Percentiles rank a stretch among this genome's conserved stretches.
Conservation (phyloP, 768 basidiomycete species). For the Tephrocybe sp. region DNA sequence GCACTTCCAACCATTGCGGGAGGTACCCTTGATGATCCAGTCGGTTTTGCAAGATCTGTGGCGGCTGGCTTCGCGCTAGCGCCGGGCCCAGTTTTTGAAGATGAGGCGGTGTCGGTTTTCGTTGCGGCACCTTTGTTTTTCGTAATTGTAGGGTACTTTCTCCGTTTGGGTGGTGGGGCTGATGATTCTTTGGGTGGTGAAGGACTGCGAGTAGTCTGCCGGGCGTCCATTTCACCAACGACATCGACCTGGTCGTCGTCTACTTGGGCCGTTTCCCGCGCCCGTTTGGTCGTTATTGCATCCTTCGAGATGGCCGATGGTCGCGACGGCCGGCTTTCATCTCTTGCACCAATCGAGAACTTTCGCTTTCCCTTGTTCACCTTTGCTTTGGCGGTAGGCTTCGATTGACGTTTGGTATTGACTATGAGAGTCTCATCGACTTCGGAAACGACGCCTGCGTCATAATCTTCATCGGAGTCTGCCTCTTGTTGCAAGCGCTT, state of each 20-base stretch:
- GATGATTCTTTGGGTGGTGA: slow-evolving; percentile 29
- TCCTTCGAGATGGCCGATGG: slow-evolving; percentile 36
- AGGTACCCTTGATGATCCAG: slow-evolving; percentile 30
- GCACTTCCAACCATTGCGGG: slow-evolving; percentile 42
- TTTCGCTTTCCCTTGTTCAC: slow-evolving; percentile 13
- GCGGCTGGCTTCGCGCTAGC: slow-evolving; percentile 23
- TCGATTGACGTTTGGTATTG: slow-evolving; percentile 9
- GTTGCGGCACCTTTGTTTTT: slow-evolving; percentile 48
- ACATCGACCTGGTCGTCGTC: slow-evolving; percentile 34
- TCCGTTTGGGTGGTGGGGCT: slow-evolving; percentile 28
- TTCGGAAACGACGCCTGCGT: slow-evolving; percentile 7
- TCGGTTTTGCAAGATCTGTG: slow-evolving; percentile 26
- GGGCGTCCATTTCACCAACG: slow-evolving; percentile 25
- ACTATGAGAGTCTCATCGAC: slow-evolving; percentile 9
- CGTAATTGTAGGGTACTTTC: slow-evolving; percentile 66
- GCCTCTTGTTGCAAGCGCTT: slow-evolving; percentile 20
- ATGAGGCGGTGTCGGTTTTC: slow-evolving; percentile 18
- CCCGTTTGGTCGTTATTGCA: slow-evolving; percentile 26
- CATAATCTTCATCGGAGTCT: slow-evolving; percentile 22
- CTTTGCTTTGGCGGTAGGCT: slow-evolving; percentile 27
- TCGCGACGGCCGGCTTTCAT: slow-evolving; percentile 34
- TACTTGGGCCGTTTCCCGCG: slow-evolving; percentile 25
- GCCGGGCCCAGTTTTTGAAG: slow-evolving; percentile 24
- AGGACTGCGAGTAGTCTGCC: slow-evolving; percentile 22
- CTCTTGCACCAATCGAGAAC: slow-evolving; percentile 8